These are phyloP conservation scores for Stenocarpella maydis DNA, from an alignment of 2,329 filamentous ascomycete species.

Conservation along the genomic window DNA sequence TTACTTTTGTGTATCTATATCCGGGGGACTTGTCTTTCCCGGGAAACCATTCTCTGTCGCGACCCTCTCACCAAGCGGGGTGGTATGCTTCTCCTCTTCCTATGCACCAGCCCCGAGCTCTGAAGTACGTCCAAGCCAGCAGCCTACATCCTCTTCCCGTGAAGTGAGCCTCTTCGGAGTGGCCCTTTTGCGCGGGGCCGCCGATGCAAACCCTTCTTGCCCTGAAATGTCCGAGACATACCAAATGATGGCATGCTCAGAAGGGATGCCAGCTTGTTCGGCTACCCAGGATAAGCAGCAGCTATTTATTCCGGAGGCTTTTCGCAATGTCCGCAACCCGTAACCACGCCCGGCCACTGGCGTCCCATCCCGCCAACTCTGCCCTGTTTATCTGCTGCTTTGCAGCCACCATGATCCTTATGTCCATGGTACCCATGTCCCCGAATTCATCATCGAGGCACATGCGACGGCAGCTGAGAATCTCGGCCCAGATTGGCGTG, in stretches of 20 bases:
- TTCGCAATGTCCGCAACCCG: slow-evolving; percentile 41
- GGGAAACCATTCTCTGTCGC: neutral
- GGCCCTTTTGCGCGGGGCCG: too few species aligned
- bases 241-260: too few species aligned
- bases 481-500: slow-evolving; percentile 45
- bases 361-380: slow-evolving; percentile 44
- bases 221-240: too few species aligned
- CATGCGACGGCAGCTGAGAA: slow-evolving; percentile 37
- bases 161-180: too few species aligned
- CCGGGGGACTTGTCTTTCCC: neutral
- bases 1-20: neutral
- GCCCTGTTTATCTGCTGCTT: slow-evolving; percentile 19
- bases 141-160: neutral
- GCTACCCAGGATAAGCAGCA: slow-evolving; percentile 40
- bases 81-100: neutral
- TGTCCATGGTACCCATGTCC: neutral
- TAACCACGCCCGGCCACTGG: slow-evolving; percentile 45
- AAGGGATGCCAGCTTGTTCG: too few species aligned
- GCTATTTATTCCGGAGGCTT: slow-evolving; percentile 38
- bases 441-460: neutral
- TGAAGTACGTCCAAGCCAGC: slow-evolving; percentile 5
- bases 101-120: neutral
- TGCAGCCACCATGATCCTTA: neutral
- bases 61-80: neutral
- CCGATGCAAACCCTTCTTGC: too few species aligned